phyloP scores from a whole-genome alignment of 2,329 filamentous ascomycete genomes.

The Acrocalymma vagum region DNA sequence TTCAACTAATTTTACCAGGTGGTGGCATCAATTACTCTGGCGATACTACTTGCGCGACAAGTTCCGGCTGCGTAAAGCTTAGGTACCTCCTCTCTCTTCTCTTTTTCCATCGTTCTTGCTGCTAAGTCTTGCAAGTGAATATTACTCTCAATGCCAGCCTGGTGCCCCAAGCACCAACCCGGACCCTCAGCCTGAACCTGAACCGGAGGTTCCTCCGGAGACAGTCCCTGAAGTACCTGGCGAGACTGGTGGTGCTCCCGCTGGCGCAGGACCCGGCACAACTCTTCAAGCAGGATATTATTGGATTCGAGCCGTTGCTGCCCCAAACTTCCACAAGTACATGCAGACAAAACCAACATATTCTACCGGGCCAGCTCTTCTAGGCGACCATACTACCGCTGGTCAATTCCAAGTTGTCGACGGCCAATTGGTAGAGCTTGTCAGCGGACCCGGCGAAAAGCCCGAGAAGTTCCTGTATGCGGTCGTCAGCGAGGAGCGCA shows the following conservation, averaged over 20 bases:
- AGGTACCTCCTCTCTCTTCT: slow-evolving; percentile 28
- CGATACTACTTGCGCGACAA: slow-evolving; percentile 31
- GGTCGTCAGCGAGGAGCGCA: slow-evolving; percentile 32
- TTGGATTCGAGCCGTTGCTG: slow-evolving; percentile 66
- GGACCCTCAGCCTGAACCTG: slow-evolving; percentile 17
- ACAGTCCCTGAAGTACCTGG: slow-evolving; percentile 22
- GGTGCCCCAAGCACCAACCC: slow-evolving; percentile 28
- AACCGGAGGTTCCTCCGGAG: slow-evolving; percentile 21
- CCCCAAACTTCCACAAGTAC: slow-evolving; percentile 63
- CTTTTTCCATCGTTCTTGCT: neutral
- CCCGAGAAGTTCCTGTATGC: slow-evolving; percentile 52
- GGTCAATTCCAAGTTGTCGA: slow-evolving; percentile 66
- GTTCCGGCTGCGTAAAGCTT: slow-evolving; percentile 39
- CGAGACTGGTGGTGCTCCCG: slow-evolving; percentile 29
- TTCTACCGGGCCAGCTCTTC: slow-evolving; percentile 58
- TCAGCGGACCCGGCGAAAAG: slow-evolving; percentile 55
- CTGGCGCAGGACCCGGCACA: slow-evolving; percentile 49
- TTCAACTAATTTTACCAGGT: slow-evolving; percentile 23
- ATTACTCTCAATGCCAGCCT: slow-evolving; percentile 53
- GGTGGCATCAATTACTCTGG: slow-evolving; percentile 38
- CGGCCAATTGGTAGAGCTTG: slow-evolving; percentile 65
- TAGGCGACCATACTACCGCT: slow-evolving; percentile 61
- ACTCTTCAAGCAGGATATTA: slow-evolving; percentile 62
- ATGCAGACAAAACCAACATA: slow-evolving; percentile 46
- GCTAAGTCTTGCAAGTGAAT: slow-evolving; percentile 30